Base-by-base conservation (phyloP, 306 rosid species). In the Biancaea sappan region DNA sequence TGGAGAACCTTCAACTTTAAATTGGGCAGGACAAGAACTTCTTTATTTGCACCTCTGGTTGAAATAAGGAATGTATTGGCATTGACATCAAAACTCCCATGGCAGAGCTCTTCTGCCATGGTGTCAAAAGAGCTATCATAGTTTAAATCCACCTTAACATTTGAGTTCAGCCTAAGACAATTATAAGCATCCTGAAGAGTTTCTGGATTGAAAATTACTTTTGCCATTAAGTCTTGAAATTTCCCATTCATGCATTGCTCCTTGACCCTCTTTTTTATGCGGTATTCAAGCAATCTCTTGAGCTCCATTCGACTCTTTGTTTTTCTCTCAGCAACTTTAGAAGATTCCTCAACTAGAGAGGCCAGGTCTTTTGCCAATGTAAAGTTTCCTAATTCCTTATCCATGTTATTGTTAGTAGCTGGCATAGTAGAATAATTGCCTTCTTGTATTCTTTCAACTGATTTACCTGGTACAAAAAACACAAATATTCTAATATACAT, bases 131-230 rank as follows among this genome's bases (percentile, higher is more conserved):
- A 54, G 43, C 5, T 28, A 7, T 53, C 81, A 19, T 79, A 64
- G 3, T 34, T 40, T 2, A 76, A 62, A 11, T 61, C 38, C 24
- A 58, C 41, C 35, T 77, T 83, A 26, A 85, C 57, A 69, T 89
- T 86, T 29, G 98, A 88, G 81, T 89, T 91, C 21, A 93, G 83
- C 64, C 83, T 87, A 43, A 93, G 69, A 54, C 97, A 91, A 12
- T 82, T 63, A 64, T 88, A 91, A 66, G 94, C 96, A 67, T 88
- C 93, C 50, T 41, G 83, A 75, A 93, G 97, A 37, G 98, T 93
- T 54, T 79, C 85, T 6, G 87, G 84, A 54, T 79, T 72, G 79
- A 92, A 88, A 83, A 93, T 81, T 12, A 93, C 98, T 48, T 80
- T 88, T 66, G 21, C 77, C 84, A 91, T 71, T 22, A 93, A 77